phyloP scores from a whole-genome alignment of 345 rosid species.

The Carallia pectinifolia region DNA sequence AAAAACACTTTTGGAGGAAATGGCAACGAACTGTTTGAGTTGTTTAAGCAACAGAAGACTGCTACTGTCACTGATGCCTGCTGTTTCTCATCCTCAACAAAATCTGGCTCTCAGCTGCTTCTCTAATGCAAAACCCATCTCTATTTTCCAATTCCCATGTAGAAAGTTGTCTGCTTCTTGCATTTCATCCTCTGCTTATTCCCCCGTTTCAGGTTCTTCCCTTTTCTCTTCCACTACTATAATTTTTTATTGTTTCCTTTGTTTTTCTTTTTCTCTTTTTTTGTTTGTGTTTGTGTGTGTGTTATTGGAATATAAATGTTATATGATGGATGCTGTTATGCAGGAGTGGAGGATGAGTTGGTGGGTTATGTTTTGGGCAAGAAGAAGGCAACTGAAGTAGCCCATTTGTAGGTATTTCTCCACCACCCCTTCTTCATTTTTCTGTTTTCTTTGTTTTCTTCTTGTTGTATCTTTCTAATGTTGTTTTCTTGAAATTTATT shows the following conservation, averaged over 20 bases:
- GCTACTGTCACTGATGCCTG: too few species aligned
- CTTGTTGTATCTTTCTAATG: not conserved
- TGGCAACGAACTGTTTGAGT: too few species aligned
- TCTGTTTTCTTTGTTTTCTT: not conserved
- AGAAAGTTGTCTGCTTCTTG: not conserved
- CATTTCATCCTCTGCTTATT: not conserved
- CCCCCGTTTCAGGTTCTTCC: not conserved
- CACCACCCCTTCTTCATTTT: not conserved
- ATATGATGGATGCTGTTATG: slow-evolving; percentile 11
- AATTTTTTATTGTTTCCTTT: not conserved
- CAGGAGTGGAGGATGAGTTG: slow-evolving; percentile 69
- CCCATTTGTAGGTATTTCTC: slow-evolving; percentile 68
- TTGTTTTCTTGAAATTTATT: not conserved
- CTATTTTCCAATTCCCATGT: not conserved
- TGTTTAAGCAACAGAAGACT: too few species aligned
- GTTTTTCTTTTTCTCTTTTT: not conserved
- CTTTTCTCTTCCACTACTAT: not conserved
- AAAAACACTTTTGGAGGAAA: too few species aligned
- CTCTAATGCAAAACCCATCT: too few species aligned
- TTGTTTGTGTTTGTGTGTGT: not conserved
- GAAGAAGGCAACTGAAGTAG: slow-evolving; percentile 91
- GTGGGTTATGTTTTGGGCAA: slow-evolving; percentile 71
- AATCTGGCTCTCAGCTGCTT: too few species aligned
- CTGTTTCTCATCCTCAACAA: too few species aligned
- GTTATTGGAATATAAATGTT: not conserved